Evolutionary conservation across 75 land plant species (phyloP), one percentile per base, ranked within the genome.

Genomic region (Ceratopteris richardii): DNA sequence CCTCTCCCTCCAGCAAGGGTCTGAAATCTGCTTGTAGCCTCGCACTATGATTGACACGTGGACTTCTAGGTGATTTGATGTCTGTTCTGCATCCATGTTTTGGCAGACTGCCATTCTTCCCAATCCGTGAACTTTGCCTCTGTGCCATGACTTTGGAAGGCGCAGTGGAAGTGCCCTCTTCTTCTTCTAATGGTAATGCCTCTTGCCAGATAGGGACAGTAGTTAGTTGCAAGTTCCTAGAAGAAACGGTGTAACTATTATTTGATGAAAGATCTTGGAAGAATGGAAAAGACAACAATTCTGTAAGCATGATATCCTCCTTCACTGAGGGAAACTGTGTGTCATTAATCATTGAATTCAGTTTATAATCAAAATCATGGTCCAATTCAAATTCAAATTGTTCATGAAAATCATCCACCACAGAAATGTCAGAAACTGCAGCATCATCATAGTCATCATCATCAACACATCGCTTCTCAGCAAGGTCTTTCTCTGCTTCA

Each of bases 351-450:
- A 33, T 33, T 4, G 9, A 33, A 33, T 33, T 33, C 37, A 33
- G 9, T 9, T 33, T 33, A 9, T 33, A 9, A 33, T 40, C 67
- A 28, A 58, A 29, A 10, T 58, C 67, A 27, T 61, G 56, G n/a
- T 73, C 76, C 71, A 73, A 56, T 1, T 73, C 76, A 39, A 73
- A 61, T 28, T 46, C 59, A 42, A 73, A 61, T 13, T 69, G 64
- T 23, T 72, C 57, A 6, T 27, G 30, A 12, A 21, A 18, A 16
- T 41, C 31, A 27, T 56, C 61, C 2, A 30, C 61, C 22, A 31
- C 31, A 56, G 37, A 27, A 21, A 44, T 14, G 10, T 28, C 29
- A 52, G 25, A 23, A 24, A 24, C 2, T 24, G 25, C 54, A 22
- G 61, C 76, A 37, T 54, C 31, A 16, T 20, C 43, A 44, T 44